Percentiles rank a stretch among this genome's conserved stretches.
These are phyloP conservation scores for Pelargonium citronellum DNA, from an alignment of 441 rosid genomes.

Conservation along the genomic window DNA sequence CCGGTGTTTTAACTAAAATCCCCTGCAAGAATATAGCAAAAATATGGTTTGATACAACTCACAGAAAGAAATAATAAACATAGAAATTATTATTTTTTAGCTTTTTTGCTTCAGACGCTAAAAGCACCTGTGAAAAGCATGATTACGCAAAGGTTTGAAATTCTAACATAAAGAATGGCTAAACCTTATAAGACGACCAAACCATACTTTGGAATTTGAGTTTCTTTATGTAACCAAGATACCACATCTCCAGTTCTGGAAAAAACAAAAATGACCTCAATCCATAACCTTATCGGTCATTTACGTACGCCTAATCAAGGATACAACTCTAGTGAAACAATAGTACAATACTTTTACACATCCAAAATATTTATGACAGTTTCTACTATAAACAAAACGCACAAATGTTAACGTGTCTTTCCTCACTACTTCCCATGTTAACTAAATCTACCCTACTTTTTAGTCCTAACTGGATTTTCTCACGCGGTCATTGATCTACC, in stretches of 20 bases:
- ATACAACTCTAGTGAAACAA: too few species aligned
- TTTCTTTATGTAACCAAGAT: background rate
- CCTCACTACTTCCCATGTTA: too few species aligned
- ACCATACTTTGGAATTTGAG: background rate
- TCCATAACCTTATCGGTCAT: background rate
- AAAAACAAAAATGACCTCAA: background rate
- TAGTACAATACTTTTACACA: too few species aligned
- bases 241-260: background rate
- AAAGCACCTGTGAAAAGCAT: too few species aligned
- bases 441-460: too few species aligned
- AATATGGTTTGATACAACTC: constrained; percentile 5
- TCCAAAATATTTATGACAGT: too few species aligned
- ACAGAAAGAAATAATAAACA: background rate
- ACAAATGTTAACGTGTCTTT: too few species aligned
- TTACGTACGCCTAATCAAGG: background rate
- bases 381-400: too few species aligned
- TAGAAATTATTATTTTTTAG: background rate
- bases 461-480: too few species aligned
- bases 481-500: too few species aligned
- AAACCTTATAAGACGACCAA: background rate
- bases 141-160: too few species aligned
- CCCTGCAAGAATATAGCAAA: constrained; percentile 49
- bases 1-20: constrained; percentile 70
- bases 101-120: too few species aligned
- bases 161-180: background rate